Evolutionary conservation across 1,284 basidiomycete species (phyloP).

Genomic region (Moesziomyces globuligerus): DNA sequence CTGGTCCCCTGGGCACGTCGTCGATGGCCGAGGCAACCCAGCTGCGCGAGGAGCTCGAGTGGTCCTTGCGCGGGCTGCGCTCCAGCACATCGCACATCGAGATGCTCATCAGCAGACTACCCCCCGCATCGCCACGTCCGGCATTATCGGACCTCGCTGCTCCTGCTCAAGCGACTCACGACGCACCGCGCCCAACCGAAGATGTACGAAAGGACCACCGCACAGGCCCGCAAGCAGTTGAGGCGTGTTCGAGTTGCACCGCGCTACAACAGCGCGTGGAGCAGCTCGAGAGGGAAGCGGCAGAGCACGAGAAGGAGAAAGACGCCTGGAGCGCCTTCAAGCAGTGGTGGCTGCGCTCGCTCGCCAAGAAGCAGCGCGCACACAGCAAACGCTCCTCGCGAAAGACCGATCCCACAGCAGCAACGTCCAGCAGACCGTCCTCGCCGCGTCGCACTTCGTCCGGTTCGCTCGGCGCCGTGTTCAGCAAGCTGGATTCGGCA

Average conservation of each 20-base stretch:
- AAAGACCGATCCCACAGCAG: neutral
- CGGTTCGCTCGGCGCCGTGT: neutral
- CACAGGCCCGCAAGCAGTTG: too few relatives aligned
- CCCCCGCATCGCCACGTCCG: neutral
- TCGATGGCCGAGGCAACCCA: neutral
- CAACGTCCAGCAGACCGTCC: neutral
- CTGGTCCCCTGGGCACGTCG: neutral
- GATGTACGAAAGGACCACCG: neutral
- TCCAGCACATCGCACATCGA: conserved; percentile 4
- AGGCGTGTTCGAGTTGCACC: neutral
- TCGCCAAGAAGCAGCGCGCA: conserved; percentile 15
- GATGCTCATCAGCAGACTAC: neutral
- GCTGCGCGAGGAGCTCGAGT: neutral
- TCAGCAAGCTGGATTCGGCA: neutral
- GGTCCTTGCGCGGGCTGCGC: neutral
- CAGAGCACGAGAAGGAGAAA: conserved; percentile 12
- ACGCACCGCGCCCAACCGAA: neutral
- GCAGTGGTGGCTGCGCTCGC: conserved; percentile 26
- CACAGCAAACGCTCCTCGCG: neutral
- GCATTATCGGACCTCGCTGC: neutral
- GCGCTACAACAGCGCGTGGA: neutral
- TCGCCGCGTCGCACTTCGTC: neutral
- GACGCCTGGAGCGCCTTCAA: conserved; percentile 37
- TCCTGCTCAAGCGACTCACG: neutral
- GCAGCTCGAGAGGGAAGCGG: neutral